Evolutionary conservation across 768 basidiomycete species (phyloP).

Genomic region (Galerina sulciceps): DNA sequence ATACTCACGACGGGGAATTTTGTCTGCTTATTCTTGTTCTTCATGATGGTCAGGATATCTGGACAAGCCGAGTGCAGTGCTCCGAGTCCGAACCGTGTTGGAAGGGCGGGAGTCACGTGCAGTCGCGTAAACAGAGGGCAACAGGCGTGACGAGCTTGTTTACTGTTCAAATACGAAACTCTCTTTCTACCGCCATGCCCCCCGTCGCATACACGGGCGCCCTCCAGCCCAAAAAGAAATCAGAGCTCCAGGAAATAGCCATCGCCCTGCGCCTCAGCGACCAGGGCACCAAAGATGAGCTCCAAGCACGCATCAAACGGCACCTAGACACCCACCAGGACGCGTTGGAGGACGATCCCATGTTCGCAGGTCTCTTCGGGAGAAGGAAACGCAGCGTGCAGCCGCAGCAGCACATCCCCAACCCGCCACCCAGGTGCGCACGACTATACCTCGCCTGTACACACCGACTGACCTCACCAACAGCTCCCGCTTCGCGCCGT

Average conservation of each 20-base stretch:
- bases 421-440: slow-evolving; percentile 9
- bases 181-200: slow-evolving; percentile 43
- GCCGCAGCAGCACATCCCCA: slow-evolving; percentile 30
- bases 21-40: slow-evolving; percentile 90
- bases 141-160: slow-evolving; percentile 29
- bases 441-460: background rate
- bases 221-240: slow-evolving; percentile 69
- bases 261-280: slow-evolving; percentile 53
- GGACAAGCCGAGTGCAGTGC: too few species aligned
- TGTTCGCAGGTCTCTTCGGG: slow-evolving; percentile 59
- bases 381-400: slow-evolving; percentile 48
- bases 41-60: slow-evolving; percentile 60
- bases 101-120: slow-evolving; percentile 31
- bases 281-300: slow-evolving; percentile 64
- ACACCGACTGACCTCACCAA: slow-evolving; percentile 3
- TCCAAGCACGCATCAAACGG: slow-evolving; percentile 63
- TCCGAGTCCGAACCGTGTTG: too few species aligned
- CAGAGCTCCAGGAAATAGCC: slow-evolving; percentile 67
- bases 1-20: slow-evolving; percentile 86
- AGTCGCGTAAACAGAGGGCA: slow-evolving; percentile 29
- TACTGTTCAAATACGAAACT: slow-evolving; percentile 22
- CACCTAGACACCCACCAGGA: slow-evolving; percentile 61
- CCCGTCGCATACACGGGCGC: slow-evolving; percentile 51
- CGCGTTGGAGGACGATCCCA: slow-evolving; percentile 58
- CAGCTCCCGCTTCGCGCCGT: slow-evolving; percentile 21